A percentile compares a stretch with the other conserved stretches of the same genome.
Evolutionary conservation across 2,329 filamentous ascomycete species (phyloP).

Genomic region (Penicillium sp.): DNA sequence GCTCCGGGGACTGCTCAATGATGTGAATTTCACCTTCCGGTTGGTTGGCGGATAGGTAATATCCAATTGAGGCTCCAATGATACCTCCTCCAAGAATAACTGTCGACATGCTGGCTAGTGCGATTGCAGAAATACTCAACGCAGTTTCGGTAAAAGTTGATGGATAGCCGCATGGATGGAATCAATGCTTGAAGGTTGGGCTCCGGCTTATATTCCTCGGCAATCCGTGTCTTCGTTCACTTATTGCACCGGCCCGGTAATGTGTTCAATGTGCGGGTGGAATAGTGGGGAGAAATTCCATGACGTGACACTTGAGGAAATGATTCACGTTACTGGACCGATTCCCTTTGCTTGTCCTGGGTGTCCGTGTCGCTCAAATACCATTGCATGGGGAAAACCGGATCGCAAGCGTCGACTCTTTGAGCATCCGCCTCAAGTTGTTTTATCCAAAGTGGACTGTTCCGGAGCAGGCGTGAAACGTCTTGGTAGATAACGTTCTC

Average conservation of each 20-base stretch:
- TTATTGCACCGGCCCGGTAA: neutral
- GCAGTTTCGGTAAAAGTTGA: neutral
- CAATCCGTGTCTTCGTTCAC: neutral
- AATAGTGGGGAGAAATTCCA: neutral
- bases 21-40: slow-evolving; percentile 50
- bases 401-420: neutral
- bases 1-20: slow-evolving; percentile 54
- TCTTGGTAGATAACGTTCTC: neutral
- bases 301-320: neutral
- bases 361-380: neutral
- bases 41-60: slow-evolving; percentile 58
- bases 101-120: slow-evolving; percentile 45
- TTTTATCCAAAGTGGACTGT: neutral
- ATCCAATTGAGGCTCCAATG: slow-evolving; percentile 67
- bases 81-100: slow-evolving; percentile 68
- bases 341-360: neutral
- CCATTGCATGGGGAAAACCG: neutral
- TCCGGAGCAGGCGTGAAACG: neutral
- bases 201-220: neutral
- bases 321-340: neutral
- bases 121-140: neutral
- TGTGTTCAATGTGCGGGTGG: neutral
- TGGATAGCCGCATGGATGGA: neutral
- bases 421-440: neutral
- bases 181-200: neutral